Base-by-base conservation (phyloP, 2,329 filamentous ascomycete species). In the Fragosphaeria purpurea region DNA sequence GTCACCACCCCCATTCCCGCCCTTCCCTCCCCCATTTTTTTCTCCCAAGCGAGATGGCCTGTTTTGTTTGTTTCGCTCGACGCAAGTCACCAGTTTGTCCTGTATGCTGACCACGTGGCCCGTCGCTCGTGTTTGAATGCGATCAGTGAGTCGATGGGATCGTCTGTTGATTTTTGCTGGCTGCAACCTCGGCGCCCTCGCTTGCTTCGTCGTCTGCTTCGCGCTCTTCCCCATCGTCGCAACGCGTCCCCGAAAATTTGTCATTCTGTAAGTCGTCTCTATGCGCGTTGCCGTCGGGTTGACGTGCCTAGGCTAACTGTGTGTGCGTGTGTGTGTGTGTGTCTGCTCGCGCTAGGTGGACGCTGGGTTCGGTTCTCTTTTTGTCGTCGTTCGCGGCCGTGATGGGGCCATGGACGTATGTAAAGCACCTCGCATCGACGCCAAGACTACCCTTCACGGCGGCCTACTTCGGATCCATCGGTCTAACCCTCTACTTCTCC, bases 121-220 rank as follows among this genome's bases (percentile, higher is more conserved):
- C 22, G 22, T 22, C 22, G 22, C 22, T 22, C 22, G 22, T 33
- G n/a, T 13, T 53, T 57, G 62, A 62, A 63, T 70, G 47, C 34
- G 34, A 33, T 53, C 59, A 97, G 93, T 98, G 73, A 95, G 88
- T 72, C 82, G 91, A 71, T 97, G 91, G 93, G 93, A 98, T 71
- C 86, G 91, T 52, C 73, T 97, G 64, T 76, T 98, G 66, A 80
- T 97, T 62, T 98, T 98, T 69, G 84, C 80, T 57, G 88, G 84
- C 63, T 94, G 91, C 73, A 95, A 95, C 69, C 69, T 95, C 60
- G 89, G 85, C 55, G 89, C 93, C 56, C 75, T 88, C 57, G 88
- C 86, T 59, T 91, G 94, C 74, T 97, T 98, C 74, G 81, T 94
- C 65, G 82, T 95, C 61, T 90, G 87, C 74, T 95, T 97, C 72